Evolutionary conservation across 2,329 filamentous ascomycete genomes (phyloP).

Genomic region (Verticillium zaregamsianum): DNA sequence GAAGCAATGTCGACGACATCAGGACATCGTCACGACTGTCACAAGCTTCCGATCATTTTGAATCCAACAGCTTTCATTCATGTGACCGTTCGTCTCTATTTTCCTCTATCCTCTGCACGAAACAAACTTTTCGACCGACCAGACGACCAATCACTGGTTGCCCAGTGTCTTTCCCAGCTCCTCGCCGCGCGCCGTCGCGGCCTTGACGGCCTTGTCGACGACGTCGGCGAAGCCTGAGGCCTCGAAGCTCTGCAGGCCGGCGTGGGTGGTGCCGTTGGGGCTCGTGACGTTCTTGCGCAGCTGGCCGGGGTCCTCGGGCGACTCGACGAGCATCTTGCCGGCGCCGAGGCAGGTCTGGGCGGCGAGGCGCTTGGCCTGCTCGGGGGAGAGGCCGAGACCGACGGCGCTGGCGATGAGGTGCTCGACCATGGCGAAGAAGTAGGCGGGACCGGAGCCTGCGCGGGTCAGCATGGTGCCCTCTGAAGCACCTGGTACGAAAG

Average conservation of each 20-base stretch:
- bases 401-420: conserved; percentile 41
- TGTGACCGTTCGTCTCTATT: neutral
- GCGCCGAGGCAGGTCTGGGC: conserved; percentile 49
- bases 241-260: conserved; percentile 44
- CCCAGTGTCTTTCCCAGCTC: conserved; percentile 35
- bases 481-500: too few species aligned
- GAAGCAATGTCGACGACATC: too few species aligned
- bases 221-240: conserved; percentile 35
- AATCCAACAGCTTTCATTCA: neutral
- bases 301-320: conserved; percentile 39
- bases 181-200: conserved; percentile 35
- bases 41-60: too few species aligned
- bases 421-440: conserved; percentile 51
- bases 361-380: conserved; percentile 45
- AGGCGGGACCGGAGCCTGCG: conserved; percentile 44
- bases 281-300: conserved; percentile 48
- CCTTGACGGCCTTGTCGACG: conserved; percentile 42
- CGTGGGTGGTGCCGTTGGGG: conserved; percentile 47
- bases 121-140: neutral
- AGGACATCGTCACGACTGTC: too few species aligned
- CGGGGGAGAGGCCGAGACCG: conserved; percentile 37
- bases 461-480: neutral
- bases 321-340: conserved; percentile 45
- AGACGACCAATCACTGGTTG: conserved; percentile 3
- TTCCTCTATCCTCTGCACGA: neutral